Base-by-base conservation (phyloP, 176 grass and related monocot genomes). In the Aegilops tauschii region DNA sequence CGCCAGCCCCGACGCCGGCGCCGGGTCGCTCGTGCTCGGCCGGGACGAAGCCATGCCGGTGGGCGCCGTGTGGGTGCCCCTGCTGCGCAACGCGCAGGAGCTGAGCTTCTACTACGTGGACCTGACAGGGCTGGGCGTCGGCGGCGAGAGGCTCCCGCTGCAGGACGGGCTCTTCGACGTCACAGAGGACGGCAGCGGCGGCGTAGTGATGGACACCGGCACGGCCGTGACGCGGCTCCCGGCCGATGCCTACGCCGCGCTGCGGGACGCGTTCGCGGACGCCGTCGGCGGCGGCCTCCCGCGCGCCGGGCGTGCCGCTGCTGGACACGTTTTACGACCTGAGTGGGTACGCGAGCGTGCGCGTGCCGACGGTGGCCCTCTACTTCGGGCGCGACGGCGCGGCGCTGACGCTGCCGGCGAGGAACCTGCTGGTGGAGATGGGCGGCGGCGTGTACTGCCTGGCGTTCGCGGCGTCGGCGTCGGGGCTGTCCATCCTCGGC, bases 281-380 rank as follows among this genome's bases (percentile, higher is more conserved):
- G 88, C 75, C 30, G 54, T 91, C 14, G 82, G 27, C 9, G 85
- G 40, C 12, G 87, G 23, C 23, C 90, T 98, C 52, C 96, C 92
- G n/a, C 84, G 88, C 70, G 18, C 6, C 92, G 11, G 70, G 21
- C 29, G 36, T 92, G 73, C 96, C 93, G 29, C 91, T 98, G 84
- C 88, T 98, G 50, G 93, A 98, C 84, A 95, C 96, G 59, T 98
- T 93, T 91, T 98, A 98, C 82, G 86, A 94, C 90, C 88, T 94
- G 1, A 78, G 82, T 16, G 92, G 90, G 16, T 98, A 95, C 90
- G 76, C 83, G 18, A 98, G 93, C 79, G 96, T 98, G 88, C 86
- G 93, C 3, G 93, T 98, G 59, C 93, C 96, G 0, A 98, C 96
- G 17, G 96, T 98, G 49, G 93, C 96, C 1, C 88, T 98, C 85